Percentiles rank a stretch among this genome's conserved stretches.
These are phyloP conservation scores for Torulaspora franciscae DNA, from an alignment of 805 yeast species.

Conservation along the genomic window DNA sequence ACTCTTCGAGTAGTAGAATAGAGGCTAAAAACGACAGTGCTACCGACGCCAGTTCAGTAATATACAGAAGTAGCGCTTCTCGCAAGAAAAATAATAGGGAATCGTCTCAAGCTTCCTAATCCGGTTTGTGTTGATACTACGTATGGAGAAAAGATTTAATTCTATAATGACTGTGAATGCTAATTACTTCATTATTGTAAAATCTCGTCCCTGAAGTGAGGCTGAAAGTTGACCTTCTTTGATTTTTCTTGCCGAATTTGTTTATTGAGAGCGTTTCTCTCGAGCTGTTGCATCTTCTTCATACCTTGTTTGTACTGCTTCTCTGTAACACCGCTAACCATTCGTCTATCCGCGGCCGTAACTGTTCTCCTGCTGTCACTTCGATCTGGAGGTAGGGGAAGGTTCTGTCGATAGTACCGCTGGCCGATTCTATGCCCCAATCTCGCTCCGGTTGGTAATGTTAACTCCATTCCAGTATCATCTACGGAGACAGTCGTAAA, in stretches of 20 bases:
- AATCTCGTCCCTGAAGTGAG: conserved; percentile 75
- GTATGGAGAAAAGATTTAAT: no score
- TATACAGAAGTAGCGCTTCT: conserved; percentile 14
- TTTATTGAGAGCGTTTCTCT: conserved; percentile 42
- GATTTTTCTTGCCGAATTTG: conserved; percentile 46
- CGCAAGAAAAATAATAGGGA: conserved; percentile 8
- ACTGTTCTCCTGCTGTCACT: conserved; percentile 70
- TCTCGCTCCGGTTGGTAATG: conserved; percentile 70
- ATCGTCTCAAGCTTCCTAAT: background rate
- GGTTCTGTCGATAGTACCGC: conserved; percentile 65
- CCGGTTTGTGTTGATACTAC: background rate
- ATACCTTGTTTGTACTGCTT: conserved; percentile 47
- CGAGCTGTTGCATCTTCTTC: conserved; percentile 41
- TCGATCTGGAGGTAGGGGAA: conserved; percentile 38
- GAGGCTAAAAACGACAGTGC: background rate
- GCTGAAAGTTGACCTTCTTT: conserved; percentile 73
- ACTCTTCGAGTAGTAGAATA: conserved; percentile 5
- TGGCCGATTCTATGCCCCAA: conserved; percentile 78
- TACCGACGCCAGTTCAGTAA: conserved; percentile 15
- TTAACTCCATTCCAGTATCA: conserved; percentile 56
- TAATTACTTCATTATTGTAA: conserved; percentile 32
- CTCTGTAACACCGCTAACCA: conserved; percentile 58
- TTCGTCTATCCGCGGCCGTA: conserved; percentile 66
- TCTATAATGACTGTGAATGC: background rate
- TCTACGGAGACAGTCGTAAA: conserved; percentile 42